These are phyloP conservation scores for Termitomyces sp. DNA, from an alignment of 768 basidiomycete genomes.

Conservation along the genomic window DNA sequence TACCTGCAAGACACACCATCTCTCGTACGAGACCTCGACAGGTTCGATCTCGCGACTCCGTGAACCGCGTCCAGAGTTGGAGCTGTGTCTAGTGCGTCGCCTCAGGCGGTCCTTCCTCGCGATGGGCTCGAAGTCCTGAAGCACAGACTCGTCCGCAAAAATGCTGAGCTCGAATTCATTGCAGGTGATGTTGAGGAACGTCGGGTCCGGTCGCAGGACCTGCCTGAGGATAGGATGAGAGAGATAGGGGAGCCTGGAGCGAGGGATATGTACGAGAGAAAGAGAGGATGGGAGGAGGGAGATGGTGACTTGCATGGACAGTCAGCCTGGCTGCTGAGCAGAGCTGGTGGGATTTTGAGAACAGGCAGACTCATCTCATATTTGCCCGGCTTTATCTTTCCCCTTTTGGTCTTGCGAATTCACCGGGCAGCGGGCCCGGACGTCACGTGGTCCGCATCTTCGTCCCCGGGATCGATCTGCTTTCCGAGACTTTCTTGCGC, in stretches of 20 bases:
- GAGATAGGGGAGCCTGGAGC: slow-evolving; percentile 53
- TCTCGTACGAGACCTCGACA: slow-evolving; percentile 66
- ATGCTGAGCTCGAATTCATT: slow-evolving; percentile 77
- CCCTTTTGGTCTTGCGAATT: slow-evolving; percentile 4
- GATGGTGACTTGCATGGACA: slow-evolving; percentile 47
- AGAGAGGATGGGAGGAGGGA: slow-evolving; percentile 67
- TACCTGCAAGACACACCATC: slow-evolving; percentile 77
- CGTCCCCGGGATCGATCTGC: not conserved
- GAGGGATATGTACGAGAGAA: slow-evolving; percentile 70
- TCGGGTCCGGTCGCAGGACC: slow-evolving; percentile 59
- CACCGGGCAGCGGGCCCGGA: not conserved
- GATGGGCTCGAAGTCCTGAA: slow-evolving; percentile 56
- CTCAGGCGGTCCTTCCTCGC: slow-evolving; percentile 51
- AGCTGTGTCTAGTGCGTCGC: slow-evolving; percentile 33
- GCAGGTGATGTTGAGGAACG: slow-evolving; percentile 70
- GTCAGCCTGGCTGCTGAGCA: slow-evolving; percentile 1
- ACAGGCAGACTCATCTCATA: not conserved
- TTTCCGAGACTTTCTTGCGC: not conserved
- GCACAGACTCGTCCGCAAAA: slow-evolving; percentile 55
- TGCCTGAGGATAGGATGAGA: slow-evolving; percentile 61
- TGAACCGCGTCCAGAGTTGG: slow-evolving; percentile 17
- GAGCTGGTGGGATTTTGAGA: not conserved
- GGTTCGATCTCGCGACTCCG: slow-evolving; percentile 33
- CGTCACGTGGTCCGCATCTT: not conserved
- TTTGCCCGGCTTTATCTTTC: slow-evolving; percentile 10